Evolutionary conservation across 2,329 filamentous ascomycete genomes (phyloP).

Genomic region (Berkeleyomyces rouxiae): DNA sequence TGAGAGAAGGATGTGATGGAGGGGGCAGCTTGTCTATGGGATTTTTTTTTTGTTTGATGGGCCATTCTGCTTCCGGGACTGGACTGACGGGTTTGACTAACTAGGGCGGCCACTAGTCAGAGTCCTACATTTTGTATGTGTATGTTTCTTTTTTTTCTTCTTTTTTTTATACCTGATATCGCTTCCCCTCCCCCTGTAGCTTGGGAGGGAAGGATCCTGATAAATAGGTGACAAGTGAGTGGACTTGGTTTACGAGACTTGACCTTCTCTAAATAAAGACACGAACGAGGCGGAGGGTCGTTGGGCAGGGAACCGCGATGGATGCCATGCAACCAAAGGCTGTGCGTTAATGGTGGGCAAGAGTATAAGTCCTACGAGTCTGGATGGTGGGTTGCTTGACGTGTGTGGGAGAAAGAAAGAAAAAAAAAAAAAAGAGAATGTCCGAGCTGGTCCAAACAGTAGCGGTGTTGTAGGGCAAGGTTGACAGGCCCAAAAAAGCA

Average conservation of each 20-base stretch:
- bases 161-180: not conserved
- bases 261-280: not conserved
- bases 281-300: not conserved
- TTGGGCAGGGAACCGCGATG: not conserved
- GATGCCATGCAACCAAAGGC: slow-evolving; percentile 39
- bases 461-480: not conserved
- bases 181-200: not conserved
- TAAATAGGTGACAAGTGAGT: not conserved
- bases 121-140: no score
- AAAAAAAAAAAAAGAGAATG: no score
- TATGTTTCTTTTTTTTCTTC: not conserved
- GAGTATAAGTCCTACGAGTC: no score
- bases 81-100: no score
- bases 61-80: no score
- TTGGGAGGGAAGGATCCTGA: not conserved
- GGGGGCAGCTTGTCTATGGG: not conserved
- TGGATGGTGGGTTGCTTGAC: no score
- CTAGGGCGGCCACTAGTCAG: not conserved
- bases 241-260: not conserved
- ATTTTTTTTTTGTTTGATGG: not conserved
- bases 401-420: no score
- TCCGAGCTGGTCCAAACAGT: not conserved
- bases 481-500: not conserved
- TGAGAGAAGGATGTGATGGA: not conserved
- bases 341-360: not conserved